These are phyloP conservation scores for Holtermanniella nyarrowii DNA, from an alignment of 768 basidiomycete genomes.

Conservation along the genomic window DNA sequence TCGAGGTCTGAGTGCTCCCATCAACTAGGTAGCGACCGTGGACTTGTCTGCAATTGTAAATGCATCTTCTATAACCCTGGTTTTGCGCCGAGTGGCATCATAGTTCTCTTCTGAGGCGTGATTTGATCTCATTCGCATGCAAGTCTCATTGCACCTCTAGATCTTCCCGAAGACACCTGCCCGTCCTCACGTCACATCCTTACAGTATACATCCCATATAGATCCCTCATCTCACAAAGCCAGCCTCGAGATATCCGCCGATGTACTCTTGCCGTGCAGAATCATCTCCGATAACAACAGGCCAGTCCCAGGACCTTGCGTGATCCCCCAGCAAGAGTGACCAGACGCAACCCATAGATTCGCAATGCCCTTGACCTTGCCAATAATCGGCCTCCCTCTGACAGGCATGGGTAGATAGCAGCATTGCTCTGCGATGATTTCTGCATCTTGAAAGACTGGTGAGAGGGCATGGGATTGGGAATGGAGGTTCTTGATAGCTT, in stretches of 20 bases:
- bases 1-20: no score
- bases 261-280: constrained; percentile 55
- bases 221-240: constrained; percentile 28
- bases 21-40: no score
- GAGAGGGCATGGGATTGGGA: constrained; percentile 37
- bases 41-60: no score
- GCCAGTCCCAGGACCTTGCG: constrained; percentile 60
- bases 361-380: constrained; percentile 52
- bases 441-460: constrained; percentile 45
- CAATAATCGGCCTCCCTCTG: constrained; percentile 61
- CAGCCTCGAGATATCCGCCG: constrained; percentile 48
- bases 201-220: no score
- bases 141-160: no score
- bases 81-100: no score
- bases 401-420: constrained; percentile 62
- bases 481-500: constrained; percentile 49
- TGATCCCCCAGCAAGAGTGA: constrained; percentile 40
- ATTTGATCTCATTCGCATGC: no score
- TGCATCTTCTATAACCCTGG: no score
- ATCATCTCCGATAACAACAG: constrained; percentile 60
- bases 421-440: constrained; percentile 52
- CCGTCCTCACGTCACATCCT: no score
- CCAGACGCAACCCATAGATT: constrained; percentile 62
- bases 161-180: no score
- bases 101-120: no score